Base-by-base conservation (phyloP, 441 rosid genomes). In the Melastoma candidum region DNA sequence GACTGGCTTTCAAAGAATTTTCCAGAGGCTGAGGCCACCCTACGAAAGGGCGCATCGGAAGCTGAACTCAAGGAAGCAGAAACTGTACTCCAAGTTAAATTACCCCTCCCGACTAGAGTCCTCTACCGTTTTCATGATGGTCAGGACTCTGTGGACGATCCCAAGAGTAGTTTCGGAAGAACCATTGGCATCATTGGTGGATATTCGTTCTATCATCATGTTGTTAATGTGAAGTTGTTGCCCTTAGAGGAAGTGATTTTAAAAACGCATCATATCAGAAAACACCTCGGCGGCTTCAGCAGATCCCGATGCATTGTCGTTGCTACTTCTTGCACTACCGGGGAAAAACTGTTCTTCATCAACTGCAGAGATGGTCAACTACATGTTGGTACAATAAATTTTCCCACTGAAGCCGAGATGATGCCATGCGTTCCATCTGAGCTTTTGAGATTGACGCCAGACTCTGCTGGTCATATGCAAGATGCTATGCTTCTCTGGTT, bases 71-170 rank as follows among this genome's bases (percentile, higher is more conserved):
- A 65, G 12, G 70, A 70, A 51, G 12, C 79, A 3, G 87, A 92
- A 76, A 54, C 27, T 12, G 14, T 41, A 47, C 75, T 88, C 49
- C 68, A 70, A 54, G 83, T 85, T 26, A 82, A 78, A 51, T 65
- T 92, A 66, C 98, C 98, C 52, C 66, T 84, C 46, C 76, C 97
- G 2, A 84, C 92, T 0, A 79, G 92, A 59, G 60, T 92, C 51
- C 83, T 92, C 36, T 92, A 88, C 56, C 86, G 97, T 12, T 80
- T 92, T 58, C 76, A 74, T 27, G 84, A 85, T 58, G 98, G 97
- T 59, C 97, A 92, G 71, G 85, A 77, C 22, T 58, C 52, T 12
- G 3, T 25, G 6, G 60, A 44, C 27, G 39, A 61, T 10, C 26
- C 62, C 2, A 26, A 6, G 26, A 49, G 22, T 22, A 7, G 13